Base-by-base conservation (phyloP, 129 eudicot species). In the Apium graveolens region DNA sequence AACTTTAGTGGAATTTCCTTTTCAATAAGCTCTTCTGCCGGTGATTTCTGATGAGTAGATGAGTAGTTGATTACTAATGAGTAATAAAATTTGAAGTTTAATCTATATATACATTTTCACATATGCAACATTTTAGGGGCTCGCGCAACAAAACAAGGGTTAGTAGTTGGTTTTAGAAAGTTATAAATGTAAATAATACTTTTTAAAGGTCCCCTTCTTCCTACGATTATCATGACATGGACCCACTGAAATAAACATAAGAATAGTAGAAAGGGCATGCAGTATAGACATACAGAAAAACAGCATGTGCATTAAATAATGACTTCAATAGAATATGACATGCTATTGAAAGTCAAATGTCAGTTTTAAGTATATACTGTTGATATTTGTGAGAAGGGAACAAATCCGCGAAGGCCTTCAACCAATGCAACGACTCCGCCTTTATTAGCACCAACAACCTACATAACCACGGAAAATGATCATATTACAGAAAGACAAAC, bases 391-490 rank as follows among this genome's bases (percentile, higher is more conserved):
- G 98, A 95, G 78, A 95, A 95, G 6, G 98, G 98, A 78, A 95
- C 82, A 72, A 95, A 95, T 49, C 98, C 98, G 75, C 96, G 89
- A 79, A 95, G 91, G 53, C 98, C 97, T 80, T 95, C 98, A 68
- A 90, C 94, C 79, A 87, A 39, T 24, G 96, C 98, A 55, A 90
- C 98, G 53, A 95, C 83, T 83, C 98, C 98, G 77, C 98, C 98
- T 87, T 91, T 95, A 76, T 95, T 95, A n/a, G 96, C 96, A 57
- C 93, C 98, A 80, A 91, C 92, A 70, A 94, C 91, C 98, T 93
- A 86, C 82, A 75, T 35, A 41, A 26, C 29, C 35, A 45, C 11
- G 8, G 51, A 8, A 66, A 35, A 31, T 42, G 57, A 41, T 32
- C 62, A 37, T 62, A 49, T 63, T 37, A 24, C 60, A 66, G 39